Evolutionary conservation across 1,139 yeast genomes (phyloP).

Genomic region (Pneumocystis oryctolagi): DNA sequence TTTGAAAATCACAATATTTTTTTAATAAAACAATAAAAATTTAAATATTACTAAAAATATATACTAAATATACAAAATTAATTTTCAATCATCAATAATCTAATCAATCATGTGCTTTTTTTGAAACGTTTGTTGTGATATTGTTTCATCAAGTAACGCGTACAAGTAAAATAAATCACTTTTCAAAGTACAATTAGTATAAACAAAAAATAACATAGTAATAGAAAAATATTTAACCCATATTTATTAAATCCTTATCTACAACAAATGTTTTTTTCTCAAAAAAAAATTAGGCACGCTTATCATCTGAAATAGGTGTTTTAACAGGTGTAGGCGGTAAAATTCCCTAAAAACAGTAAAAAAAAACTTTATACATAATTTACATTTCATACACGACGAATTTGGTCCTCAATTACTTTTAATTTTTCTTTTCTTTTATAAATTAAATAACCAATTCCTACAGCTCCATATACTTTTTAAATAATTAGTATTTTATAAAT

Average conservation of each 20-base stretch:
- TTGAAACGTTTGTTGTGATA: too few species aligned
- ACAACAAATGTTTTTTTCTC: neutral
- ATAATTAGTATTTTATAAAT: neutral
- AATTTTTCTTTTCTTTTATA: neutral
- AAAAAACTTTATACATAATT: neutral
- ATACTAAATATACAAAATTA: too few species aligned
- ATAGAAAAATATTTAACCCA: too few species aligned
- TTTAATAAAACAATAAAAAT: neutral
- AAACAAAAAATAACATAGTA: too few species aligned
- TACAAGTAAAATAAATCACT: too few species aligned
- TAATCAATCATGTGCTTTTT: too few species aligned
- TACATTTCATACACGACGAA: neutral
- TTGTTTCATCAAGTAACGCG: too few species aligned
- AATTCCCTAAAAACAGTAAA: neutral
- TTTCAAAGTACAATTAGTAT: too few species aligned
- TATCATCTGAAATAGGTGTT: neutral
- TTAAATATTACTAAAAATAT: too few species aligned
- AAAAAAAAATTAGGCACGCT: neutral
- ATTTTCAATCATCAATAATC: too few species aligned
- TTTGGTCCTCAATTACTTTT: neutral
- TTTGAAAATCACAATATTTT: neutral
- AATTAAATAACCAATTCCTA: neutral
- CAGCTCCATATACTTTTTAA: neutral
- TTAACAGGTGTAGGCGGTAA: neutral
- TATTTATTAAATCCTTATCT: too few species aligned